A percentile compares a stretch with the other conserved stretches of the same genome.
These are phyloP conservation scores for Teratosphaeria epicoccoides DNA, from an alignment of 2,329 filamentous ascomycete species.

Conservation along the genomic window DNA sequence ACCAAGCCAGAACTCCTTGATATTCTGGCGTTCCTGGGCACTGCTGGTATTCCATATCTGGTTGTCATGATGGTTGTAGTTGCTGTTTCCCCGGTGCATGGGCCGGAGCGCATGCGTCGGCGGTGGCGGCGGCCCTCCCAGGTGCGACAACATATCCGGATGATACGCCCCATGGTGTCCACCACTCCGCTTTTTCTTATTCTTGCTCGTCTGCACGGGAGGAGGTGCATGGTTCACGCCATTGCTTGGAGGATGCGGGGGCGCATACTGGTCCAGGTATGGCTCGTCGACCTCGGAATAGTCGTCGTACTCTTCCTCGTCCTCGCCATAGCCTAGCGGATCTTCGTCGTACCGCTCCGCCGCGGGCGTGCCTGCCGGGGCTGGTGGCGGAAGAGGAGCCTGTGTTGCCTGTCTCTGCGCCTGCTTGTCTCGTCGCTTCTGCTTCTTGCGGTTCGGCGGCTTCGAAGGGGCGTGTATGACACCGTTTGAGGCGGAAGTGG, in stretches of 20 bases:
- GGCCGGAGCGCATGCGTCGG: slow-evolving; percentile 8
- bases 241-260: slow-evolving; percentile 30
- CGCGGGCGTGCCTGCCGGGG: slow-evolving; percentile 10
- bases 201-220: slow-evolving; percentile 37
- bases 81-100: slow-evolving; percentile 9
- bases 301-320: slow-evolving; percentile 31
- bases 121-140: slow-evolving; percentile 13
- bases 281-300: slow-evolving; percentile 21
- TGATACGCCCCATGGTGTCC: slow-evolving; percentile 14
- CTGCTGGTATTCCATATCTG: slow-evolving; percentile 98
- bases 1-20: slow-evolving; percentile 96
- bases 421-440: slow-evolving; percentile 79
- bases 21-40: slow-evolving; percentile 87
- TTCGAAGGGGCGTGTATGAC: slow-evolving; percentile 26
- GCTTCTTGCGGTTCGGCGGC: slow-evolving; percentile 79
- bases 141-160: slow-evolving; percentile 17
- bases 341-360: slow-evolving; percentile 33
- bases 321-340: slow-evolving; percentile 32
- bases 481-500: slow-evolving; percentile 27
- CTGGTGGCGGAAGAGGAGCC: slow-evolving; percentile 4
- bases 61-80: slow-evolving; percentile 45
- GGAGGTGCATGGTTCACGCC: slow-evolving; percentile 21
- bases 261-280: slow-evolving; percentile 21
- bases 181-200: slow-evolving; percentile 47
- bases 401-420: slow-evolving; percentile 54